Evolutionary conservation across 2,329 filamentous ascomycete species (phyloP).

Genomic region (Claviceps maximensis): DNA sequence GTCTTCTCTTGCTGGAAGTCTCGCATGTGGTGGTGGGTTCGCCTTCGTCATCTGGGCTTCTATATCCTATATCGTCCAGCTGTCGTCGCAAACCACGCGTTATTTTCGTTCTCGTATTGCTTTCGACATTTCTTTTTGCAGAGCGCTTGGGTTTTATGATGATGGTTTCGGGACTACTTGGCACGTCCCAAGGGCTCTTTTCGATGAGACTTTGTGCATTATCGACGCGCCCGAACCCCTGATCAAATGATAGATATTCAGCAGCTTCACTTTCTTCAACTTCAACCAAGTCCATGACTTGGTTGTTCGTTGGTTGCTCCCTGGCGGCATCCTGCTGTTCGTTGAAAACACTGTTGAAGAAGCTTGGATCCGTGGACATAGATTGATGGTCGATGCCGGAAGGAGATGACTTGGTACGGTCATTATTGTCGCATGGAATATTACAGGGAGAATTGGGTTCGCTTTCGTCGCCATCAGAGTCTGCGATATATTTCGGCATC

Average conservation of each 20-base stretch:
- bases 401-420: slow-evolving; percentile 2
- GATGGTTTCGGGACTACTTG: slow-evolving; percentile 25
- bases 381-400: slow-evolving; percentile 16
- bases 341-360: slow-evolving; percentile 34
- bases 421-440: background rate
- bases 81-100: slow-evolving; percentile 9
- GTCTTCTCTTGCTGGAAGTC: background rate
- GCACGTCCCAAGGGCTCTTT: slow-evolving; percentile 30
- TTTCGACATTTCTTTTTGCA: background rate
- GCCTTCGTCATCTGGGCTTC: slow-evolving; percentile 8
- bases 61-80: slow-evolving; percentile 9
- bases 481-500: slow-evolving; percentile 20
- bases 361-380: slow-evolving; percentile 32
- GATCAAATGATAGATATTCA: slow-evolving; percentile 5
- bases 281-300: background rate
- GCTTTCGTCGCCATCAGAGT: slow-evolving; percentile 24
- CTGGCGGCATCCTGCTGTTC: slow-evolving; percentile 27
- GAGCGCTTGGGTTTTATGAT: slow-evolving; percentile 1
- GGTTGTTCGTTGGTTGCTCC: slow-evolving; percentile 5
- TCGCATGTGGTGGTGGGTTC: background rate
- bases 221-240: slow-evolving; percentile 3
- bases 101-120: slow-evolving; percentile 7
- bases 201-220: slow-evolving; percentile 2
- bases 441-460: background rate
- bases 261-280: slow-evolving; percentile 1